These are phyloP conservation scores for Hanseniaspora lindneri DNA, from an alignment of 805 yeast species.

Conservation along the genomic window DNA sequence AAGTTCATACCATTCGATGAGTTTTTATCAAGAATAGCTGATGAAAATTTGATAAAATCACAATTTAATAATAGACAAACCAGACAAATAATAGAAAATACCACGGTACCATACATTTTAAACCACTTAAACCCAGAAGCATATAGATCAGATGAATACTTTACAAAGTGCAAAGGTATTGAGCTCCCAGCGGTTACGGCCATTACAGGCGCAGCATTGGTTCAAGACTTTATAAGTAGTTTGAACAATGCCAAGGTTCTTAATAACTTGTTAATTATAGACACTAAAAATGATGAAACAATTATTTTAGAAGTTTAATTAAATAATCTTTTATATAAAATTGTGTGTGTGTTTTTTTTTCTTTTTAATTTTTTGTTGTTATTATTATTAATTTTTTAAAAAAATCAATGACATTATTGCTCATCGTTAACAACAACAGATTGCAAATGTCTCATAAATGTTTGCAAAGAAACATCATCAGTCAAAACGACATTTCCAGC, in stretches of 20 bases:
- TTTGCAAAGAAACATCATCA: constrained; percentile 90
- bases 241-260: constrained; percentile 66
- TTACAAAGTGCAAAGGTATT: constrained; percentile 40
- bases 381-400: too few species aligned
- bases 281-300: constrained; percentile 59
- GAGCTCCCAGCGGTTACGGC: constrained; percentile 80
- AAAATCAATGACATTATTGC: constrained; percentile 18
- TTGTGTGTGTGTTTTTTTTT: too few species aligned
- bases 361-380: neutral
- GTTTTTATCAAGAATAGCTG: constrained; percentile 32
- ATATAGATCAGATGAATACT: constrained; percentile 29
- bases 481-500: constrained; percentile 79
- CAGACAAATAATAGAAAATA: constrained; percentile 35
- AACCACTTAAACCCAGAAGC: constrained; percentile 19
- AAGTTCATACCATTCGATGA: constrained; percentile 28
- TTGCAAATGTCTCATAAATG: constrained; percentile 88
- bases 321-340: neutral
- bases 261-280: constrained; percentile 67
- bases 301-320: constrained; percentile 47
- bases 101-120: constrained; percentile 37
- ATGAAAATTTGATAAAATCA: constrained; percentile 32
- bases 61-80: constrained; percentile 13
- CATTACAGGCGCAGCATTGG: constrained; percentile 74
- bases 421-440: constrained; percentile 64
- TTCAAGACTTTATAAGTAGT: constrained; percentile 81